phyloP scores from a whole-genome alignment of 495 filamentous ascomycete species.

The Antarctomyces pellizariae region DNA sequence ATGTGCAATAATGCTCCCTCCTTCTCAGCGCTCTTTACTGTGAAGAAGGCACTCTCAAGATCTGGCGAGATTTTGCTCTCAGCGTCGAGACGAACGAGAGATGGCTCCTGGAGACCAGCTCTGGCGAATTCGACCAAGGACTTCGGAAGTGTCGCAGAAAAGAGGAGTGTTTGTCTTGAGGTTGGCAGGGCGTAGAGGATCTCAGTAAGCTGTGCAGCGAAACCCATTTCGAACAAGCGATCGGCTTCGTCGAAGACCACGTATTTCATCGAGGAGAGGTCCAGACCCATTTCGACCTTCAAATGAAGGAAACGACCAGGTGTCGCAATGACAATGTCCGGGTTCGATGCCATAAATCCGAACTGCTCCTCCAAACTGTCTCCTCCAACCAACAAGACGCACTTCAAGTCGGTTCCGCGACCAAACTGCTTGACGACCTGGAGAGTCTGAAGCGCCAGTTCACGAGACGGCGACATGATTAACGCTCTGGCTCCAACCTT shows the following conservation, averaged over 20 bases:
- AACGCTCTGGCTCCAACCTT: slow-evolving; percentile 65
- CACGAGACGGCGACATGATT: slow-evolving; percentile 75
- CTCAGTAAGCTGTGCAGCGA: slow-evolving; percentile 76
- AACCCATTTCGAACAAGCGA: slow-evolving; percentile 93
- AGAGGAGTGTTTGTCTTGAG: slow-evolving; percentile 72
- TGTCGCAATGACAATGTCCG: slow-evolving; percentile 89
- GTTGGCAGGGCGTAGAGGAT: slow-evolving; percentile 73
- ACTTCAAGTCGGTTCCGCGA: slow-evolving; percentile 70
- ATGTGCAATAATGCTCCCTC: slow-evolving; percentile 80
- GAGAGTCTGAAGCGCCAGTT: slow-evolving; percentile 81
- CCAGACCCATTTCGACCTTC: slow-evolving; percentile 82
- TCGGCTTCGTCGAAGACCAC: slow-evolving; percentile 96
- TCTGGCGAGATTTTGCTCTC: slow-evolving; percentile 93
- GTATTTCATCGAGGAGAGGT: slow-evolving; percentile 66
- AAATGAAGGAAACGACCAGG: slow-evolving; percentile 89
- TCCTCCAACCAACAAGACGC: slow-evolving; percentile 75
- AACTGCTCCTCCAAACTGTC: slow-evolving; percentile 96
- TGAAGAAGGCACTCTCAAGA: slow-evolving; percentile 81
- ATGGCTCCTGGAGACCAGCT: slow-evolving; percentile 77
- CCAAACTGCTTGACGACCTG: slow-evolving; percentile 92
- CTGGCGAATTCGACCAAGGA: slow-evolving; percentile 88
- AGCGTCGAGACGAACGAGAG: slow-evolving; percentile 65
- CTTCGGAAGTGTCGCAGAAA: slow-evolving; percentile 83
- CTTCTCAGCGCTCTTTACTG: slow-evolving; percentile 74
- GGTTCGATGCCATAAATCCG: slow-evolving; percentile 72